phyloP scores from a whole-genome alignment of 371 early-diverging fungal species.

The Rhizopus sp. region DNA sequence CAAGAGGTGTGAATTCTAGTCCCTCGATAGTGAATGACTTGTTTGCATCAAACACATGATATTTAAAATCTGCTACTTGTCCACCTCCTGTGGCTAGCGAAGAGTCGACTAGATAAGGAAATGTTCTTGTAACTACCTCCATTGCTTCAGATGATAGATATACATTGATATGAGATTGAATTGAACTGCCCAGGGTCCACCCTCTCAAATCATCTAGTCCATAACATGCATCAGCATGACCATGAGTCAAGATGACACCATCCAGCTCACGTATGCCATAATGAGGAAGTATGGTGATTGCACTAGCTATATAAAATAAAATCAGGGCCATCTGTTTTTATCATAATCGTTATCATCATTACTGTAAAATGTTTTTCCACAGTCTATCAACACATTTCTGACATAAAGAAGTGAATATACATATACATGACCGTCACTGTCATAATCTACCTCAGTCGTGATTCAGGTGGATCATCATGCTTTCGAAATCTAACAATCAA shows the following conservation, averaged over 20 bases:
- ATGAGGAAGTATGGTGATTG: slow-evolving; percentile 66
- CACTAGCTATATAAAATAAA: slow-evolving; percentile 46
- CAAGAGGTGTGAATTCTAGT: slow-evolving; percentile 77
- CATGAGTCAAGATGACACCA: slow-evolving; percentile 90
- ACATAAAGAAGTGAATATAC: slow-evolving; percentile 1
- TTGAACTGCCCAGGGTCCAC: slow-evolving; percentile 66
- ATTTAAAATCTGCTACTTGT: slow-evolving; percentile 77
- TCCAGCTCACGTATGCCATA: slow-evolving; percentile 74
- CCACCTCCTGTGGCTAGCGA: slow-evolving; percentile 91
- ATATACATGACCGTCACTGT: neutral
- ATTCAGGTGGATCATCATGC: slow-evolving; percentile 61
- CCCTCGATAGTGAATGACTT: slow-evolving; percentile 68
- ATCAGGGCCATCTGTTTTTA: neutral
- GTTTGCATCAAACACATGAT: slow-evolving; percentile 71
- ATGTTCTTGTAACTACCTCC: slow-evolving; percentile 66
- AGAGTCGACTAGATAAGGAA: slow-evolving; percentile 88
- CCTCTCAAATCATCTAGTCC: slow-evolving; percentile 91
- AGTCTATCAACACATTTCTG: slow-evolving; percentile 91
- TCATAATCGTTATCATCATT: slow-evolving; percentile 1
- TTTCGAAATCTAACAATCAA: slow-evolving; percentile 62
- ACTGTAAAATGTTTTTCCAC: slow-evolving; percentile 93
- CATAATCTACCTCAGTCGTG: slow-evolving; percentile 57
- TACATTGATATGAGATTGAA: slow-evolving; percentile 71
- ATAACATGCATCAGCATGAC: slow-evolving; percentile 93
- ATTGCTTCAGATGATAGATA: slow-evolving; percentile 72